Base-by-base conservation (phyloP, 805 yeast species). In the Candida railenensis region DNA sequence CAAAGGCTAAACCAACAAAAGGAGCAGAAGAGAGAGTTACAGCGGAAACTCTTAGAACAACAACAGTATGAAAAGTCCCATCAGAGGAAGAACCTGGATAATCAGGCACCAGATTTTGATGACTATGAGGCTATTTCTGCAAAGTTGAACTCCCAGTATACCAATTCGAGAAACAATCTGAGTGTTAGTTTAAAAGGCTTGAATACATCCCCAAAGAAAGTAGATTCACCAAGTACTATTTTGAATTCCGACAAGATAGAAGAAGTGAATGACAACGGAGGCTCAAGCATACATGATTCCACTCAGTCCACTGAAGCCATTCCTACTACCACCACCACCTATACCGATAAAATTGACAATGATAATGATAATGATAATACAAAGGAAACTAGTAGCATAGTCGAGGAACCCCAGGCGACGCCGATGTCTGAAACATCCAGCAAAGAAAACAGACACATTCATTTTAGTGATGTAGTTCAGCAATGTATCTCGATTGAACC, bases 391-490 rank as follows among this genome's bases (percentile, higher is more conserved):
- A n/a, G n/a, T n/a, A n/a, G n/a, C n/a, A n/a, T n/a, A n/a, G n/a
- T n/a, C n/a, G n/a, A n/a, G n/a, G n/a, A n/a, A n/a, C n/a, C n/a
- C n/a, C n/a, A n/a, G n/a, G n/a, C n/a, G n/a, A n/a, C n/a, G n/a
- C n/a, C n/a, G n/a, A 25, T 25, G 30, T 5, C 30, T 25, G 30
- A 25, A 11, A 25, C 9, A 5, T 11, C 30, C 30, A 20, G 53
- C 19, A 72, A 71, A 47, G 66, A 62, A 33, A 75, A 69, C 53
- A 80, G 95, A 50, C 96, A 80, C 55, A 91, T 94, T 50, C 98
- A 91, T 66, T 94, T 94, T 69, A 94, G 86, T 63, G 95, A 89
- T 61, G 82, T 90, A 45, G 99, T 94, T 28, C 91, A 89, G 63
- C 99, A 94, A 65, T 94, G 99, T 65, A 83, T 88, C 51, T 91